Evolutionary conservation across 306 rosid species (phyloP), one percentile per base, ranked within the genome.

Genomic region (Trifolium fragiferum): DNA sequence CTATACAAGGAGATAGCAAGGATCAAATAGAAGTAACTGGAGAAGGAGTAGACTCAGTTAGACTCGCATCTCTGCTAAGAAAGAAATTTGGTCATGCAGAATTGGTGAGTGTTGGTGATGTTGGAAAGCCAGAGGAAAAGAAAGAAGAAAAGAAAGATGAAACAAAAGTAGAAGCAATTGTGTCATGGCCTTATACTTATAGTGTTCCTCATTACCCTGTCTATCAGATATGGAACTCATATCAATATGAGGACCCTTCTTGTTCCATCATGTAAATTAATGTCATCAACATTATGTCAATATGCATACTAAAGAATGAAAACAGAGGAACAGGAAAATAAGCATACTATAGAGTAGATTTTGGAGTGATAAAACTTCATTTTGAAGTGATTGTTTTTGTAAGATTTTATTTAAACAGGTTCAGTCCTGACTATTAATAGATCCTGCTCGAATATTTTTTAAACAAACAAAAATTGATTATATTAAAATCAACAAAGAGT

Each of bases 11-110:
- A 1, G 21, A 38, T 0, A 81, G 61, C 9, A 47, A 11, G 5
- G 85, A 83, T 12, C 47, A 81, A 77, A 70, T 89, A 23, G 89
- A 57, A 37, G 82, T 87, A 4, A 77, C 33, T 0, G 93, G 93
- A 6, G 85, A 83, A 2, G 67, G 47, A 0, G 13, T 89, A 0
- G 91, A 89, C 40, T 71, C 84, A 14, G 84, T 77, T 37, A 8
- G 8, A 57, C 90, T 89, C 46, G 25, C 82, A 47, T 55, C n/a
- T 25, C 50, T 54, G 15, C 87, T 89, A 1, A 75, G 90, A 25
- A 87, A 85, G 79, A 46, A 37, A 4, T 70, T 87, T 19, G 49
- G 83, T 16, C 19, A 11, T 1, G 89, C 94, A 1, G 74, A 83
- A 1, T 57, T 89, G 8, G 77, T 77, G 2, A 83, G 81, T 6